Evolutionary conservation across 176 grass and related monocot species (phyloP).

Genomic region (Oryza australiensis): DNA sequence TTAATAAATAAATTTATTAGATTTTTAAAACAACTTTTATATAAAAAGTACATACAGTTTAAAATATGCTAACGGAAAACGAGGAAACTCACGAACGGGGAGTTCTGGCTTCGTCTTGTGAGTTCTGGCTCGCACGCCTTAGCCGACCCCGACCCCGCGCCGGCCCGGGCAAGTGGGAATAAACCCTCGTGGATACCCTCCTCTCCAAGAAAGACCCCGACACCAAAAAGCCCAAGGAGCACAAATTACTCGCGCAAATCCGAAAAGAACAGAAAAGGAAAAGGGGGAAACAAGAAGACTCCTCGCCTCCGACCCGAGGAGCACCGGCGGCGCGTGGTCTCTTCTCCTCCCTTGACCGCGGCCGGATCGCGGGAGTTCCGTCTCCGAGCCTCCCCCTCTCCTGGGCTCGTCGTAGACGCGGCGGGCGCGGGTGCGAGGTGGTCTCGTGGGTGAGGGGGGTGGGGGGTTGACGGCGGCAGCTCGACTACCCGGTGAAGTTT

Average conservation of each 20-base stretch:
- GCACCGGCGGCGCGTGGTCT: not conserved
- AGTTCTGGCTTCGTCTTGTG: too few relatives aligned
- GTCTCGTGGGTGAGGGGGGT: not conserved
- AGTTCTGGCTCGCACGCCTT: not conserved
- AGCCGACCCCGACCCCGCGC: not conserved
- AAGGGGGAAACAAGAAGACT: not conserved
- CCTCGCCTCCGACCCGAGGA: slow-evolving; percentile 11
- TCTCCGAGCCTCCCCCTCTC: not conserved
- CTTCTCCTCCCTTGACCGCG: not conserved
- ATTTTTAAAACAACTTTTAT: too few relatives aligned
- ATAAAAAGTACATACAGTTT: too few relatives aligned
- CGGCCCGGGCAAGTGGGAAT: slow-evolving; percentile 16
- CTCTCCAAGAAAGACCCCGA: slow-evolving; percentile 36
- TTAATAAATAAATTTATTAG: too few relatives aligned
- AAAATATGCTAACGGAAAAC: too few relatives aligned
- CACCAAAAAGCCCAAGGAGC: not conserved
- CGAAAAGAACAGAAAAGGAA: not conserved
- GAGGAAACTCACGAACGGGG: too few relatives aligned
- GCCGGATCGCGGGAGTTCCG: not conserved
- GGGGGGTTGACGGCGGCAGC: slow-evolving; percentile 18
- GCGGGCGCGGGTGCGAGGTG: not conserved
- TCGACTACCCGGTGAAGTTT: slow-evolving; percentile 17
- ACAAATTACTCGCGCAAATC: slow-evolving; percentile 19
- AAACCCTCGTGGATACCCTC: slow-evolving; percentile 51
- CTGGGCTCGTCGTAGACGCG: not conserved